Evolutionary conservation across 2,329 filamentous ascomycete species (phyloP).

Genomic region (Lasiodiplodia gonubiensis): DNA sequence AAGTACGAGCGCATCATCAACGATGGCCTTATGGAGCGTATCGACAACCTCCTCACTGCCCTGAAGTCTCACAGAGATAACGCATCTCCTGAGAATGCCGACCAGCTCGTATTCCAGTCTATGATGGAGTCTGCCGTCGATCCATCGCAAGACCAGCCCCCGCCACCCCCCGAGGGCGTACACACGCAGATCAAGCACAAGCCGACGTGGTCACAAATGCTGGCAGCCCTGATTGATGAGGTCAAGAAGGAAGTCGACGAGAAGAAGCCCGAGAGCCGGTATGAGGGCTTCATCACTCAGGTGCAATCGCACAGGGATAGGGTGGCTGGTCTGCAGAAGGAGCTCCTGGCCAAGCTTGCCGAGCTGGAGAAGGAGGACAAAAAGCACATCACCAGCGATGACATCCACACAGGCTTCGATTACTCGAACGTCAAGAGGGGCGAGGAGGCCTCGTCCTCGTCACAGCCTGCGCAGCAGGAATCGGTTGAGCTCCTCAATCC

Average conservation of each 20-base stretch:
- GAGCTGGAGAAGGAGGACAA: constrained; percentile 84
- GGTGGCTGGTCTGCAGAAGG: constrained; percentile 76
- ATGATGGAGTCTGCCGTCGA: constrained; percentile 81
- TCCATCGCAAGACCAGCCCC: constrained; percentile 74
- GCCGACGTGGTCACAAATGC: constrained; percentile 94
- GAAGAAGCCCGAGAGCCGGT: constrained; percentile 69
- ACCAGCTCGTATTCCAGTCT: constrained; percentile 83
- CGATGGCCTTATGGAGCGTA: constrained; percentile 83
- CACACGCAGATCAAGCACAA: constrained; percentile 75
- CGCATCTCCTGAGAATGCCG: constrained; percentile 63
- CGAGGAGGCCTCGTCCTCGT: constrained; percentile 36
- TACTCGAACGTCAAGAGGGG: constrained; percentile 72
- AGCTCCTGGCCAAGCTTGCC: constrained; percentile 74
- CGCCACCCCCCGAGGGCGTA: constrained; percentile 79
- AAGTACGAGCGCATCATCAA: constrained; percentile 95
- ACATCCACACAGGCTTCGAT: constrained; percentile 87
- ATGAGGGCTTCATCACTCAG: constrained; percentile 77
- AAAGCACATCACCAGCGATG: constrained; percentile 92
- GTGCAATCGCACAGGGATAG: constrained; percentile 78
- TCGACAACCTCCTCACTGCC: constrained; percentile 76
- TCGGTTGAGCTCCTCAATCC: constrained; percentile 78
- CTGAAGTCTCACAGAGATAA: constrained; percentile 73
- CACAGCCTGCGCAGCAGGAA: constrained; percentile 49
- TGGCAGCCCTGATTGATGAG: constrained; percentile 93
- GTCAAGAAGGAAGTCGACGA: constrained; percentile 87